Conservation (phyloP, 176 grass and related monocot species). For the Pontederia crassipes region DNA sequence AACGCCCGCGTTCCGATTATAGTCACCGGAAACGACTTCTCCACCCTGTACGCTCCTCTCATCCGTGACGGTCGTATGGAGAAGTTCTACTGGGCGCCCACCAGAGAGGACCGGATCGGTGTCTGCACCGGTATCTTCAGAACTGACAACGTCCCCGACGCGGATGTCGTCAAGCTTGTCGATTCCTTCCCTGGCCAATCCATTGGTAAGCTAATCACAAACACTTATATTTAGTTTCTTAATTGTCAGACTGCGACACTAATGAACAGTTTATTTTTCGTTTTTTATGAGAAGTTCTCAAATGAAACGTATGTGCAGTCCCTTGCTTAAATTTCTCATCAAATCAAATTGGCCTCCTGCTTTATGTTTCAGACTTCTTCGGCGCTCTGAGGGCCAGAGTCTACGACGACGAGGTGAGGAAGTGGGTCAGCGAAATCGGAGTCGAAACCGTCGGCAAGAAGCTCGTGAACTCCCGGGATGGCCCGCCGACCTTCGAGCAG, state of each 20-base stretch:
- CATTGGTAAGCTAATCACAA: slow-evolving; percentile 31
- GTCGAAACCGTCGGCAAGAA: slow-evolving; percentile 41
- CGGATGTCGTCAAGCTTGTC: slow-evolving; percentile 36
- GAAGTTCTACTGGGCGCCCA: slow-evolving; percentile 97
- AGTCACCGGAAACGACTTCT: too few relatives aligned
- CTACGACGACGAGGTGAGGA: slow-evolving; percentile 73
- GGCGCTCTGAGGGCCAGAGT: slow-evolving; percentile 64
- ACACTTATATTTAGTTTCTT: too few relatives aligned
- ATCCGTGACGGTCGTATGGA: slow-evolving; percentile 95
- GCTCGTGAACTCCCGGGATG: slow-evolving; percentile 67
- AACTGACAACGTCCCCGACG: slow-evolving; percentile 34
- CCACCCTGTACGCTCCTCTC: too few relatives aligned
- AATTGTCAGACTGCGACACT: too few relatives aligned
- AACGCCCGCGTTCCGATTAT: too few relatives aligned
- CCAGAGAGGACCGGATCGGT: slow-evolving; percentile 63
- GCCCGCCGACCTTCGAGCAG: slow-evolving; percentile 49
- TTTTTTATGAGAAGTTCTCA: too few relatives aligned
- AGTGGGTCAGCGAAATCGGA: slow-evolving; percentile 32
- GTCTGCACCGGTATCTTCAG: slow-evolving; percentile 63
- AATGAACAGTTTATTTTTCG: too few relatives aligned
- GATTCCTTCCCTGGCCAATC: slow-evolving; percentile 78
- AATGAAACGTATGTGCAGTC: too few relatives aligned
- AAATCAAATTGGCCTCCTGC: too few relatives aligned
- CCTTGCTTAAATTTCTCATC: too few relatives aligned
- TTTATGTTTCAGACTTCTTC: slow-evolving; percentile 47